These are phyloP conservation scores for Botrytis hyacinthi DNA, from an alignment of 2,329 filamentous ascomycete genomes.

Conservation along the genomic window DNA sequence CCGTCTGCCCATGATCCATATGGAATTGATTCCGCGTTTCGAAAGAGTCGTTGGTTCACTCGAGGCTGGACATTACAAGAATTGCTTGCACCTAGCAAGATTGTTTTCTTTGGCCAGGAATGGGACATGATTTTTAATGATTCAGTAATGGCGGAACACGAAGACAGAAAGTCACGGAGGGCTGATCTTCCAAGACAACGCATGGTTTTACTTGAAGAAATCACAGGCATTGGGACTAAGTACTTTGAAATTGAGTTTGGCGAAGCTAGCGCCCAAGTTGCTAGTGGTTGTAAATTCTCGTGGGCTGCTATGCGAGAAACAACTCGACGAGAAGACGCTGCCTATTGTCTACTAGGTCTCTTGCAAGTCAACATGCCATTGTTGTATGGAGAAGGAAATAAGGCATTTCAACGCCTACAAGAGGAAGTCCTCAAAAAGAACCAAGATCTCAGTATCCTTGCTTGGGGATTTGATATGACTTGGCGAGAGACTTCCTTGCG, in stretches of 20 bases:
- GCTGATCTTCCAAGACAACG: not conserved
- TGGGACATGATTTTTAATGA: not conserved
- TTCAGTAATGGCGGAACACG: not conserved
- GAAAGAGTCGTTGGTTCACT: slow-evolving; percentile 17
- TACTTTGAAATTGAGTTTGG: not conserved
- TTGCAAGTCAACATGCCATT: slow-evolving; percentile 8
- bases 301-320: slow-evolving; percentile 13
- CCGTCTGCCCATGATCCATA: not conserved
- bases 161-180: not conserved
- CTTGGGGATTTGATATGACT: slow-evolving; percentile 14
- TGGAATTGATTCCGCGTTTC: not conserved
- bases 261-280: not conserved
- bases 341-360: slow-evolving; percentile 17
- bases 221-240: not conserved
- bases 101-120: slow-evolving; percentile 4
- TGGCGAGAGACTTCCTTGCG: not conserved
- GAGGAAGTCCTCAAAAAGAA: slow-evolving; percentile 10
- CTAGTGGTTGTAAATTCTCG: not conserved
- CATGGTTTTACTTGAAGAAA: not conserved
- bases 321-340: slow-evolving; percentile 9
- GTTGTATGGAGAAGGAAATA: not conserved
- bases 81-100: slow-evolving; percentile 6
- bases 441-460: slow-evolving; percentile 10
- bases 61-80: slow-evolving; percentile 19
- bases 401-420: slow-evolving; percentile 4